phyloP scores from a whole-genome alignment of 805 yeast genomes.

The Barnettozyma siamensis region DNA sequence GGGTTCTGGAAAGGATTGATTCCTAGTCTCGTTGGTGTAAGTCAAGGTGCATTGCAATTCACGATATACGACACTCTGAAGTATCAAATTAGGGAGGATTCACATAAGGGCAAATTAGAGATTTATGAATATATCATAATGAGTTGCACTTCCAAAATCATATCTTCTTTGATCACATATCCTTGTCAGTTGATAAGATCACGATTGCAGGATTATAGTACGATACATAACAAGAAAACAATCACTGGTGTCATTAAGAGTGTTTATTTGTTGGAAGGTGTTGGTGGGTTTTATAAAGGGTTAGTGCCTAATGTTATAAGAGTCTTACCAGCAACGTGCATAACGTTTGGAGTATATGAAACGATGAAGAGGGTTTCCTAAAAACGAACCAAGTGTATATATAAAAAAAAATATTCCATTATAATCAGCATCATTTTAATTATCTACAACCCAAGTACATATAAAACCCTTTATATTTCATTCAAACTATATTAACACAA shows the following conservation, averaged over 20 bases:
- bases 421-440: not conserved
- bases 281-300: conserved; percentile 77
- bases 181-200: conserved; percentile 82
- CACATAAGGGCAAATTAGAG: conserved; percentile 28
- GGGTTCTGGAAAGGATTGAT: conserved; percentile 70
- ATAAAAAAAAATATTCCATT: not conserved
- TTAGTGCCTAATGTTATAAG: conserved; percentile 69
- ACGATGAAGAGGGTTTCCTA: conserved; percentile 31
- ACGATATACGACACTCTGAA: conserved; percentile 80
- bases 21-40: conserved; percentile 75
- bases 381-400: not conserved
- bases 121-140: conserved; percentile 57
- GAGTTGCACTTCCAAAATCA: conserved; percentile 62
- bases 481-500: conserved; percentile 9
- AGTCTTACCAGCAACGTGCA: conserved; percentile 89
- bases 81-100: conserved; percentile 25
- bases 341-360: conserved; percentile 86
- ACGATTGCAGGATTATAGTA: conserved; percentile 54
- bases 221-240: conserved; percentile 23
- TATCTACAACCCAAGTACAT: conserved; percentile 8
- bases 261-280: conserved; percentile 47
- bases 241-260: conserved; percentile 29
- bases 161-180: conserved; percentile 64
- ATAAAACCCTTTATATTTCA: conserved; percentile 10
- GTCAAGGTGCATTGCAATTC: conserved; percentile 87